Evolutionary conservation across 352 stramenopile species (phyloP).

Genomic region (Pythium dissimile): DNA sequence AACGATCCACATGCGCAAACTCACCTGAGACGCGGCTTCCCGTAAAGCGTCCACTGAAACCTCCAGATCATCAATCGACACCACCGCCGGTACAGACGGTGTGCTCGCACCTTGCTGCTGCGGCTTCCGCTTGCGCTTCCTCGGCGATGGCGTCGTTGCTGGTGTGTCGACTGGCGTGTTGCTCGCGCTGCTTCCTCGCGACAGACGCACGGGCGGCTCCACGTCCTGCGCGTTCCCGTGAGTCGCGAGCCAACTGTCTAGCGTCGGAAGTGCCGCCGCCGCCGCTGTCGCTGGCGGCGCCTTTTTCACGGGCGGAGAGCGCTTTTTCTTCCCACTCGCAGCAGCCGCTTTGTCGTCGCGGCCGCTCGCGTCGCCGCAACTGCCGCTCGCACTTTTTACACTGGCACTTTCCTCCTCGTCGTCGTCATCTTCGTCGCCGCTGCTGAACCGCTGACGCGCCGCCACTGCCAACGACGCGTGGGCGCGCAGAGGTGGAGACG

Average conservation of each 20-base stretch:
- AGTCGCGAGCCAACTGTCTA: slow-evolving; percentile 9
- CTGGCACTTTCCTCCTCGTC: too few species aligned
- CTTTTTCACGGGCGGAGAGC: too few species aligned
- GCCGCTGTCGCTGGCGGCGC: neutral
- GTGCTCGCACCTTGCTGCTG: neutral
- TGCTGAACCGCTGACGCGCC: slow-evolving; percentile 1
- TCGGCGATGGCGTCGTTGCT: slow-evolving; percentile 11
- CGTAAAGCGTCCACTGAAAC: slow-evolving; percentile 10
- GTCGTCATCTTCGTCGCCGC: slow-evolving; percentile 4
- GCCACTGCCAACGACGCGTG: neutral
- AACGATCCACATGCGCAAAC: neutral
- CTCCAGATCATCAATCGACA: slow-evolving; percentile 15
- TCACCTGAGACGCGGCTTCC: slow-evolving; percentile 11
- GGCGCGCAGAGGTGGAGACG: neutral
- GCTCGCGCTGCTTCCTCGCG: slow-evolving; percentile 4
- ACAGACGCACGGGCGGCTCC: slow-evolving; percentile 5
- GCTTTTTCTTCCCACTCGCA: too few species aligned
- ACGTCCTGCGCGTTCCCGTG: neutral
- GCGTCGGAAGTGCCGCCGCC: slow-evolving; percentile 3
- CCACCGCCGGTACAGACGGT: neutral
- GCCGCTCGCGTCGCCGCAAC: neutral
- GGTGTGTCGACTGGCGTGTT: slow-evolving; percentile 7
- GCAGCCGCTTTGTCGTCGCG: neutral
- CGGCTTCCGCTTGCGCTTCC: slow-evolving; percentile 16
- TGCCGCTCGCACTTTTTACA: too few species aligned